Base-by-base conservation (phyloP, 108 stramenopile species). In the Ochromonas danica region DNA sequence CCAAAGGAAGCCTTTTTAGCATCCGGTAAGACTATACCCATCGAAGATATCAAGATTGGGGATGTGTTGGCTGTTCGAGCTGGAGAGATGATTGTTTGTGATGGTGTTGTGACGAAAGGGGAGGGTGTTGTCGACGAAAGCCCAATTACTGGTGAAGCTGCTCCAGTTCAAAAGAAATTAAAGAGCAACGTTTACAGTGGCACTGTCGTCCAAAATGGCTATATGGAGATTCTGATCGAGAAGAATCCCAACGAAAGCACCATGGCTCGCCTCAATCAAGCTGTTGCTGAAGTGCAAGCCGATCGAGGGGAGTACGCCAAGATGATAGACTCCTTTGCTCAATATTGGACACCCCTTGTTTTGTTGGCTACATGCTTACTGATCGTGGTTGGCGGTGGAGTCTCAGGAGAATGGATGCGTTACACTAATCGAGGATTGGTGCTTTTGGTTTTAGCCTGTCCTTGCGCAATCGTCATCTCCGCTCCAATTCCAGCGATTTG, bases 401-500 rank as follows among this genome's bases (percentile, higher is more conserved):
- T 75, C 3, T 35, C 72, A 36, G 3, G 10, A 36, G 40, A 75
- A 60, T 75, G 72, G 72, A 81, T 84, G 27, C 74, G 88, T 43
- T 96, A 91, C 91, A 86, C 83, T 25, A 42, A 89, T 63, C 88
- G 90, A 79, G 93, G 90, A 0, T 79, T 94, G 61, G 93, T 94
- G 71, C 84, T 94, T n/a, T 83, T 94, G 70, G 93, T 96, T 6
- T 89, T 96, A 77, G 93, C 94, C 0, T 96, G 95, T 79, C 95
- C 95, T 0, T 96, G 95, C 85, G 93, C 95, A n/a, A 84, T 96
- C 43, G 93, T 92, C 1, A 94, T 94, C 41, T 87, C 88, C 62
- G 93, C 95, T 28, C 95, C 95, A 39, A 92, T 96, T 28, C 87
- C 93, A 28, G 93, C 93, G 72, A 93, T 91, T 28, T 91, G 93